These are phyloP conservation scores for Ustilago lituana DNA, from an alignment of 1,284 basidiomycete genomes.

Conservation along the genomic window DNA sequence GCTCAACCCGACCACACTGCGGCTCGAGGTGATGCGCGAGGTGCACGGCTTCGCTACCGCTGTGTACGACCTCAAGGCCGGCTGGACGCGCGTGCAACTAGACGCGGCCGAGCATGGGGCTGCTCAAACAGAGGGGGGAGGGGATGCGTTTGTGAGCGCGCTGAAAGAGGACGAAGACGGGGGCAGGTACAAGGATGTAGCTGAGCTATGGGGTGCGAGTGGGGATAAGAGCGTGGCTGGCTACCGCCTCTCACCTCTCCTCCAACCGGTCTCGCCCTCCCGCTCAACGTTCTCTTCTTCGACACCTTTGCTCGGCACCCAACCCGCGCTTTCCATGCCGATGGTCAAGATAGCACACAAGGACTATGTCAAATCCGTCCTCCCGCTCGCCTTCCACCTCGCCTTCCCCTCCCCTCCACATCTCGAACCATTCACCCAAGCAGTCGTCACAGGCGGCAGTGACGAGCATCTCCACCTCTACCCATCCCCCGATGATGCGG, in stretches of 20 bases:
- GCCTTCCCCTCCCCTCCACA: neutral
- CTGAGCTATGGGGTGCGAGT: conserved; percentile 24
- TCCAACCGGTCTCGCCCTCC: conserved; percentile 5
- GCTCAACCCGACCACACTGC: conserved; percentile 3
- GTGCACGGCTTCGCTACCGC: conserved; percentile 31
- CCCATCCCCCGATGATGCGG: neutral
- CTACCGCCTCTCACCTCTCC: conserved; percentile 8
- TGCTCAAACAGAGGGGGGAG: too few relatives aligned
- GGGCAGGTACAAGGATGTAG: conserved; percentile 2
- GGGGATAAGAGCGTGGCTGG: conserved; percentile 23
- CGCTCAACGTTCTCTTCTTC: neutral
- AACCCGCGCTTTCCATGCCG: conserved; percentile 3
- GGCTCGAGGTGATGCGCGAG: conserved; percentile 24
- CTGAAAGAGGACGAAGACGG: conserved; percentile 24
- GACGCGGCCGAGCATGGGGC: conserved; percentile 1
- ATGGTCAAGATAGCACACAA: neutral
- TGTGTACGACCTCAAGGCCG: conserved; percentile 29
- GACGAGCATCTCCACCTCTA: conserved; percentile 42
- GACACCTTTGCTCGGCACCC: neutral
- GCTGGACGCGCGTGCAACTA: conserved; percentile 9
- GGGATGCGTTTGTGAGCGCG: conserved; percentile 18
- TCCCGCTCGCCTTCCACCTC: conserved; percentile 10
- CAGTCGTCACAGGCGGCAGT: conserved; percentile 21
- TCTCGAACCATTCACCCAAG: neutral
- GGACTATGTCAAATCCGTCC: conserved; percentile 29